Evolutionary conservation across 2,329 filamentous ascomycete species (phyloP).

Genomic region (Alternaria ethzedia): DNA sequence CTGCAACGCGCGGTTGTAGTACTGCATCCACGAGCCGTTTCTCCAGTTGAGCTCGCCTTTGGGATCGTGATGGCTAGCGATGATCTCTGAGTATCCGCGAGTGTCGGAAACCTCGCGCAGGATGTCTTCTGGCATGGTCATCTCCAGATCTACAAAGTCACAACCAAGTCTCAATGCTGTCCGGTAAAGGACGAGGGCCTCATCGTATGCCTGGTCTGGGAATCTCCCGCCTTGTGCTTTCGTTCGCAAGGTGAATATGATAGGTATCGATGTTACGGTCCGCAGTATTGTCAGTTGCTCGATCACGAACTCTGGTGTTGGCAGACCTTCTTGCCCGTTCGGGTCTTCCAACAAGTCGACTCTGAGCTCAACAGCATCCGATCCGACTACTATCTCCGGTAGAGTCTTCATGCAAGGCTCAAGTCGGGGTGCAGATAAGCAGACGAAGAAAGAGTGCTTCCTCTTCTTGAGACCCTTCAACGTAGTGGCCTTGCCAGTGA

Average conservation of each 20-base stretch:
- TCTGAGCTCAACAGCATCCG: constrained; percentile 92
- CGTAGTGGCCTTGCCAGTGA: constrained; percentile 66
- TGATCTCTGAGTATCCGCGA: constrained; percentile 79
- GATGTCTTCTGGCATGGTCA: constrained; percentile 80
- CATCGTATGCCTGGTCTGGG: constrained; percentile 75
- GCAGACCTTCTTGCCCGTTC: constrained; percentile 61
- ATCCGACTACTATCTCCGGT: constrained; percentile 77
- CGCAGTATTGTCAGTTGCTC: constrained; percentile 83
- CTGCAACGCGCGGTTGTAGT: constrained; percentile 88
- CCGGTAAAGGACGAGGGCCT: constrained; percentile 76
- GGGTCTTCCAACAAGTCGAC: constrained; percentile 86
- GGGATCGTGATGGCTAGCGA: constrained; percentile 95
- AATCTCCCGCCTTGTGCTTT: constrained; percentile 86
- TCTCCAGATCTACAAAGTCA: constrained; percentile 93
- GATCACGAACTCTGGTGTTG: constrained; percentile 75
- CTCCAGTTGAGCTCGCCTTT: constrained; percentile 80
- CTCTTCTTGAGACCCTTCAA: constrained; percentile 68
- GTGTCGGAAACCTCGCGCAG: constrained; percentile 71
- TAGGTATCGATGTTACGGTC: constrained; percentile 72
- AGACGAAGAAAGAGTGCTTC: constrained; percentile 86
- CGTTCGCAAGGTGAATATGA: constrained; percentile 93
- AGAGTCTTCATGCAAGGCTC: constrained; percentile 68
- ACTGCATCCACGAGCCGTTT: constrained; percentile 88
- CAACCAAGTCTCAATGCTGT: constrained; percentile 82
- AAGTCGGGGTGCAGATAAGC: constrained; percentile 82